phyloP scores from a whole-genome alignment of 2,329 filamentous ascomycete species.

The Beauveria brongniartii region DNA sequence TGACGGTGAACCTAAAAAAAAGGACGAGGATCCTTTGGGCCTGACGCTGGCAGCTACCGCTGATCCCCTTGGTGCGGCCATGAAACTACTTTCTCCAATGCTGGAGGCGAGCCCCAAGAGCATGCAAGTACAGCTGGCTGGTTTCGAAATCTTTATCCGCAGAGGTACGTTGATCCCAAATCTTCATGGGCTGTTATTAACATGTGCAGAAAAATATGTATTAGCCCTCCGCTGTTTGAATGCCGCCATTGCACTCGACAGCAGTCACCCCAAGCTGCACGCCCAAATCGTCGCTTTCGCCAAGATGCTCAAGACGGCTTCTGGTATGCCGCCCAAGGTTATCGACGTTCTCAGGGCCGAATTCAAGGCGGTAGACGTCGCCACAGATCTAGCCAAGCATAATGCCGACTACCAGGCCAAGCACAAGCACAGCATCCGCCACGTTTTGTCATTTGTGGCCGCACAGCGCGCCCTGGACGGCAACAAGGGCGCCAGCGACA shows the following conservation, averaged over 20 bases:
- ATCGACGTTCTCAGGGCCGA: slow-evolving; percentile 61
- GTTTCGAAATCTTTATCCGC: slow-evolving; percentile 84
- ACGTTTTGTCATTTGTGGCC: slow-evolving; percentile 57
- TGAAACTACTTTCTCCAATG: slow-evolving; percentile 76
- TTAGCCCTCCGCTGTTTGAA: slow-evolving; percentile 82
- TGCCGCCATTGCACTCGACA: slow-evolving; percentile 60
- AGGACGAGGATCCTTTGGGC: slow-evolving; percentile 82
- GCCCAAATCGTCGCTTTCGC: slow-evolving; percentile 66
- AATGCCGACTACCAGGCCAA: slow-evolving; percentile 59
- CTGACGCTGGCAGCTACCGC: slow-evolving; percentile 70
- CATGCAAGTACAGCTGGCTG: slow-evolving; percentile 72
- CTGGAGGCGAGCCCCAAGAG: slow-evolving; percentile 75
- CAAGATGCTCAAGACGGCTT: slow-evolving; percentile 48
- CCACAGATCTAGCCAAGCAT: slow-evolving; percentile 47
- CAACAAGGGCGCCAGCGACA: slow-evolving; percentile 48
- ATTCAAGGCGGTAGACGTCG: slow-evolving; percentile 52
- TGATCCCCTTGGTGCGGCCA: slow-evolving; percentile 75
- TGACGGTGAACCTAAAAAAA: slow-evolving; percentile 67
- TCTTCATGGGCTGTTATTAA: slow-evolving; percentile 5
- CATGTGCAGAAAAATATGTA: slow-evolving; percentile 65
- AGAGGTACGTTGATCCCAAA: slow-evolving; percentile 52
- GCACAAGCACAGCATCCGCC: slow-evolving; percentile 53
- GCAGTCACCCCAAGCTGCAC: slow-evolving; percentile 63
- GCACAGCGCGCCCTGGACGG: slow-evolving; percentile 51
- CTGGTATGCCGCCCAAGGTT: slow-evolving; percentile 54